Percentiles rank a stretch among this genome's conserved stretches.
phyloP scores from a whole-genome alignment of 371 early-diverging fungal genomes.

The Mortierella sp. region DNA sequence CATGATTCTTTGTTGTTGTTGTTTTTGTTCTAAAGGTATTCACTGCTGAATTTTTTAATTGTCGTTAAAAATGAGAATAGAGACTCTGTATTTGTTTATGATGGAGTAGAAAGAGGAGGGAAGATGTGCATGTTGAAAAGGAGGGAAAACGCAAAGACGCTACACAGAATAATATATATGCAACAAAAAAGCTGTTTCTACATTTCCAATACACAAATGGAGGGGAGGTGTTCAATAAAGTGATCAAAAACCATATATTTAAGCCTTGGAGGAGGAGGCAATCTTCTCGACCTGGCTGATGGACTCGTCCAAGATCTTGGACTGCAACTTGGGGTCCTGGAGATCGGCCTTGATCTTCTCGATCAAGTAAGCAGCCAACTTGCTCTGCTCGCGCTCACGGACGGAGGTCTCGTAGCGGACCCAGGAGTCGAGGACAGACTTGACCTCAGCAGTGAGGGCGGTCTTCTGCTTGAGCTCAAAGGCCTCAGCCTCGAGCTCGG shows the following conservation, averaged over 20 bases:
- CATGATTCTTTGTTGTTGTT: background rate
- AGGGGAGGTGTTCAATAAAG: background rate
- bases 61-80: slow-evolving; percentile 6
- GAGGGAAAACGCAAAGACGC: background rate
- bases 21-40: slow-evolving; percentile 3
- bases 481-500: slow-evolving; percentile 91
- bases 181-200: background rate
- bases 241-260: slow-evolving; percentile 8
- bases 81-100: slow-evolving; percentile 4
- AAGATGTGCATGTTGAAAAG: background rate
- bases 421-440: slow-evolving; percentile 94
- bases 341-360: slow-evolving; percentile 86
- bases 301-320: slow-evolving; percentile 60
- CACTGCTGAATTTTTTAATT: slow-evolving; percentile 11
- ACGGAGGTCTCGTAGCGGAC: slow-evolving; percentile 94
- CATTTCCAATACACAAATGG: slow-evolving; percentile 4
- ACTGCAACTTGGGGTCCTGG: slow-evolving; percentile 78
- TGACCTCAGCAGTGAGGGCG: slow-evolving; percentile 86
- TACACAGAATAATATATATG: background rate
- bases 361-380: slow-evolving; percentile 88
- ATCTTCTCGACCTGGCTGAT: slow-evolving; percentile 62
- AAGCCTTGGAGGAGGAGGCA: slow-evolving; percentile 54
- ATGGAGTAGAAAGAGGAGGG: slow-evolving; percentile 8
- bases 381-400: slow-evolving; percentile 95
- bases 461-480: slow-evolving; percentile 95